Base-by-base conservation (phyloP, 148 eudicot genomes). In the Camellia japonica region DNA sequence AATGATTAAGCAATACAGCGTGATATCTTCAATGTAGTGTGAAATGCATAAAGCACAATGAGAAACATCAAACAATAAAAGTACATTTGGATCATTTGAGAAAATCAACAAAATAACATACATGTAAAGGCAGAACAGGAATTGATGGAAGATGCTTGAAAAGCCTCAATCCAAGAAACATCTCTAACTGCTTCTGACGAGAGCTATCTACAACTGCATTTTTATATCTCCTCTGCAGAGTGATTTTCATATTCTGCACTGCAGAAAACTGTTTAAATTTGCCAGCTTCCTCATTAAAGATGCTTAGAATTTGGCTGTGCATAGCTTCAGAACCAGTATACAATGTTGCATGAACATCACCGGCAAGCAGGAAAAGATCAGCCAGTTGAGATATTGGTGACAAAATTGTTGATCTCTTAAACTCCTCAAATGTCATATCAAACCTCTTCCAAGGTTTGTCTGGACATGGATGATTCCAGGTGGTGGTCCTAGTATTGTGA, bases 401-500 rank as follows among this genome's bases (percentile, higher is more conserved):
- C 70, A 95, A 86, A 60, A 93, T 95, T 65, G 99, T 93, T 75
- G 99, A 95, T 82, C 93, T 84, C 89, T 93, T 95, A 49, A 93
- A 95, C 85, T 93, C 97, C 71, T 95, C 99, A 87, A 95, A 95
- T 62, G 89, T 83, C 99, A 95, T 95, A 86, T 95, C 99, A 88
- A 95, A 93, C 85, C 99, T 89, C 82, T 95, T 95, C 99, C 99
- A 95, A 38, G 99, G 97, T 84, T 93, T 95, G 84, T 95, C 99
- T 54, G 99, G 99, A 84, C 99, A 95, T 58, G 99, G 99, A 90
- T 95, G 99, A 73, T 89, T 95, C 99, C 99, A 95, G 11, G 97
- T 95, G 14, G 99, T 95, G 12, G 99, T 95, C 87, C 93, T 91
- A 65, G 99, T 95, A 83, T 95, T 93, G 85, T 95, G 99, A 88